Evolutionary conservation across 305 asterid species (phyloP).

Genomic region (Fraxinus sp.): DNA sequence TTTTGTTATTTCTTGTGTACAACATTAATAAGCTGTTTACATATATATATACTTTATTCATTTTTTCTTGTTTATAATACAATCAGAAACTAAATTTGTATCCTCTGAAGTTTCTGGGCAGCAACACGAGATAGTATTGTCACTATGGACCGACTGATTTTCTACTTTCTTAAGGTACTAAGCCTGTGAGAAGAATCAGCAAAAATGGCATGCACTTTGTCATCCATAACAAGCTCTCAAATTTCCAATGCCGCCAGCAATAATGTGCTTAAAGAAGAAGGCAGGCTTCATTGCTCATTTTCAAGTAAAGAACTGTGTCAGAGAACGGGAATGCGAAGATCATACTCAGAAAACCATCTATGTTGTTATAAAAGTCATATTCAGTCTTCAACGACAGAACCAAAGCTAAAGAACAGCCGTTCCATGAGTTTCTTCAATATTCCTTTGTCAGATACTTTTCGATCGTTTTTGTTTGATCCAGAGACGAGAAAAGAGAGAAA

Average conservation of each 20-base stretch:
- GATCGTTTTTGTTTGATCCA: slow-evolving; percentile 40
- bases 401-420: slow-evolving; percentile 45
- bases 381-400: slow-evolving; percentile 37
- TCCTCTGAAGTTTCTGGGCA: neutral
- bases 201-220: slow-evolving; percentile 50
- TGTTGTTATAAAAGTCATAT: slow-evolving; percentile 22
- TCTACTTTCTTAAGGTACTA: slow-evolving; percentile 9
- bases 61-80: neutral
- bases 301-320: slow-evolving; percentile 31
- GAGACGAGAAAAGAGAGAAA: slow-evolving; percentile 32
- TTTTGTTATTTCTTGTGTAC: neutral
- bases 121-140: neutral
- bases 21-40: neutral
- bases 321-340: slow-evolving; percentile 36
- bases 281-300: slow-evolving; percentile 41
- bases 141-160: neutral
- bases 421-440: slow-evolving; percentile 51
- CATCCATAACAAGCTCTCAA: slow-evolving; percentile 32
- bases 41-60: no score
- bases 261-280: slow-evolving; percentile 20
- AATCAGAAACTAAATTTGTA: neutral
- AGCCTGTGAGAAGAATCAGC: slow-evolving; percentile 10
- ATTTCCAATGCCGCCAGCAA: slow-evolving; percentile 24
- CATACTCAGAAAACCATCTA: slow-evolving; percentile 54
- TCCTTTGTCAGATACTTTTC: slow-evolving; percentile 44